A percentile compares a stretch with the other conserved stretches of the same genome.
These are phyloP conservation scores for Verticillium tricorpus DNA, from an alignment of 2,329 filamentous ascomycete genomes.

Conservation along the genomic window DNA sequence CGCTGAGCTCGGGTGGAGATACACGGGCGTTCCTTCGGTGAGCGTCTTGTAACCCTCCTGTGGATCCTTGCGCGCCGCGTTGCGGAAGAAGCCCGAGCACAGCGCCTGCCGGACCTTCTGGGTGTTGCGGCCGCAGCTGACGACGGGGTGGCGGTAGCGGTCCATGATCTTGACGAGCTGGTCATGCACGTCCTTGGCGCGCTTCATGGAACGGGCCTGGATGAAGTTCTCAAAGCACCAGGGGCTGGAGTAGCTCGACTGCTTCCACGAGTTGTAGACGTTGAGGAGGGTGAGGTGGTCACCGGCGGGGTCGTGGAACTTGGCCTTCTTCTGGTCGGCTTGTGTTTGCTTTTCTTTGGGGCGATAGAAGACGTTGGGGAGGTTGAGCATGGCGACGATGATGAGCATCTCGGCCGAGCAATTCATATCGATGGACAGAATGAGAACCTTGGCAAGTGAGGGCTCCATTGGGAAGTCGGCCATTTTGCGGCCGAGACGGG, in stretches of 20 bases:
- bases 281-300: constrained; percentile 95
- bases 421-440: constrained; percentile 78
- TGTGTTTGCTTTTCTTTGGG: constrained; percentile 96
- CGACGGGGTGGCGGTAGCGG: constrained; percentile 75
- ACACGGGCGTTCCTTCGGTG: constrained; percentile 90
- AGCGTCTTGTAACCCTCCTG: constrained; percentile 97
- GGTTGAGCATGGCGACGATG: constrained; percentile 91
- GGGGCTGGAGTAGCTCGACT: constrained; percentile 71
- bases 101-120: constrained; percentile 83
- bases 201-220: constrained; percentile 81
- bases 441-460: constrained; percentile 82
- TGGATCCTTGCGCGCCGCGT: constrained; percentile 89
- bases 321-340: constrained; percentile 95
- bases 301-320: constrained; percentile 92
- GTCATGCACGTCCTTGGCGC: constrained; percentile 86
- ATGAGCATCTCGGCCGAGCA: constrained; percentile 93
- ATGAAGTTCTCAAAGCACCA: constrained; percentile 99
- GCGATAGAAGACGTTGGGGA: constrained; percentile 84
- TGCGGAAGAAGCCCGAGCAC: constrained; percentile 93
- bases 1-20: constrained; percentile 86
- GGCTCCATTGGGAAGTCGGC: constrained; percentile 98
- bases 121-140: constrained; percentile 84
- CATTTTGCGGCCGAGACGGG: constrained; percentile 91
- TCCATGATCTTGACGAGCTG: constrained; percentile 94
- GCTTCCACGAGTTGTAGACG: constrained; percentile 96